These are phyloP conservation scores for Pythium aristosporum DNA, from an alignment of 352 stramenopile genomes.

Conservation along the genomic window DNA sequence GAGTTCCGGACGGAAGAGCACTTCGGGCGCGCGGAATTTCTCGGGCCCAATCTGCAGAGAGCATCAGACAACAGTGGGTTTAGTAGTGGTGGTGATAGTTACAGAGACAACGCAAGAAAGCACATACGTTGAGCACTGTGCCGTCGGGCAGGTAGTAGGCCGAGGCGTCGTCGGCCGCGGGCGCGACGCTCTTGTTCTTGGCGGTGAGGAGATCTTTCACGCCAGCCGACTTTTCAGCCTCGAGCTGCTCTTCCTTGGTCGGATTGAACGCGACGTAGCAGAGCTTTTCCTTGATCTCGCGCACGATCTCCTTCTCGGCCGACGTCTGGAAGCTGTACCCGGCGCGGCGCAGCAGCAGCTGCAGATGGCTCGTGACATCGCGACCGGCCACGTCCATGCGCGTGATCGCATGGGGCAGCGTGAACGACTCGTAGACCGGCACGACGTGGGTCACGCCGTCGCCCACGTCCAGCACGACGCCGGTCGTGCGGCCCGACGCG, in stretches of 20 bases:
- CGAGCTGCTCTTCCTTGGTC: slow-evolving; percentile 79
- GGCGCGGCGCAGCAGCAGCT: slow-evolving; percentile 67
- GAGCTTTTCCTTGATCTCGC: slow-evolving; percentile 89
- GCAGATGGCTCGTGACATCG: slow-evolving; percentile 82
- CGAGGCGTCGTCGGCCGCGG: slow-evolving; percentile 50
- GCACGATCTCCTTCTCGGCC: slow-evolving; percentile 84
- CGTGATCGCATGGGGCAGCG: slow-evolving; percentile 78
- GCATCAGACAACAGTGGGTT: background rate
- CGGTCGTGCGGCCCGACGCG: slow-evolving; percentile 83
- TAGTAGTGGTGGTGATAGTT: background rate
- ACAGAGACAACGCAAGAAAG: background rate
- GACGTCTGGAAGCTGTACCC: slow-evolving; percentile 90
- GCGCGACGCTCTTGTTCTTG: slow-evolving; percentile 42
- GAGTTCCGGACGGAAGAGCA: slow-evolving; percentile 62
- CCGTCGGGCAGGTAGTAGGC: slow-evolving; percentile 82
- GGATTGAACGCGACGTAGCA: slow-evolving; percentile 86
- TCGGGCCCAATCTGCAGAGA: slow-evolving; percentile 49
- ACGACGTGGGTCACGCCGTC: slow-evolving; percentile 87
- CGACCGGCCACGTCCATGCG: slow-evolving; percentile 78
- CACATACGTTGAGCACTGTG: slow-evolving; percentile 76
- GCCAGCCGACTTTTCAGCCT: slow-evolving; percentile 56
- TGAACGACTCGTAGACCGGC: slow-evolving; percentile 84
- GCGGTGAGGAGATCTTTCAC: slow-evolving; percentile 26
- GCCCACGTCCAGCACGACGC: slow-evolving; percentile 88
- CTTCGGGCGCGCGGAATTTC: slow-evolving; percentile 61